A percentile compares a stretch with the other conserved stretches of the same genome.
Evolutionary conservation across 2,329 filamentous ascomycete species (phyloP).

Genomic region (Berkeleyomyces rouxiae): DNA sequence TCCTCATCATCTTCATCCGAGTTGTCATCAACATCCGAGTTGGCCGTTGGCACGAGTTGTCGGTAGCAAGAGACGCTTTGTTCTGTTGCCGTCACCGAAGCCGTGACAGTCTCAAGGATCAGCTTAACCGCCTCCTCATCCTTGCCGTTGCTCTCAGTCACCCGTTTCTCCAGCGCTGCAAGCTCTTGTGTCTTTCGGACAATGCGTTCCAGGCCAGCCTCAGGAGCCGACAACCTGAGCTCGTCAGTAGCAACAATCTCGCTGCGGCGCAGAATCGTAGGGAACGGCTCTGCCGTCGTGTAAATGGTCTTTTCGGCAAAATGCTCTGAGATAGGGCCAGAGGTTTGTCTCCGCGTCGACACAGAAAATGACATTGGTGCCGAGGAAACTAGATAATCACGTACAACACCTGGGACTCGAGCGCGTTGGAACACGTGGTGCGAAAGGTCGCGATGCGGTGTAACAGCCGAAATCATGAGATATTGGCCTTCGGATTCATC

Average conservation of each 20-base stretch:
- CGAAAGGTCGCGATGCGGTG: slow-evolving; percentile 60
- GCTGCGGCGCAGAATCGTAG: slow-evolving; percentile 74
- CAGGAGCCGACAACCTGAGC: slow-evolving; percentile 52
- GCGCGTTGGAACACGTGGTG: slow-evolving; percentile 79
- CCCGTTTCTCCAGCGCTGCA: slow-evolving; percentile 54
- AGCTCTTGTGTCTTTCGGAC: slow-evolving; percentile 83
- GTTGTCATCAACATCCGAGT: slow-evolving; percentile 22
- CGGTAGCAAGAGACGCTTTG: slow-evolving; percentile 66
- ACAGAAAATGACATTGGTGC: slow-evolving; percentile 65
- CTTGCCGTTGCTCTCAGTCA: slow-evolving; percentile 38
- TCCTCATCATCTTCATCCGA: slow-evolving; percentile 19
- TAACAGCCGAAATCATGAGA: slow-evolving; percentile 65
- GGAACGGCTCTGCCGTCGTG: slow-evolving; percentile 71
- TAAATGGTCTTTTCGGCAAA: slow-evolving; percentile 73
- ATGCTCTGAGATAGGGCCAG: slow-evolving; percentile 53
- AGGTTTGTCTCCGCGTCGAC: slow-evolving; percentile 53
- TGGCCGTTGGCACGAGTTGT: slow-evolving; percentile 44
- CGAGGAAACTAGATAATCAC: slow-evolving; percentile 72
- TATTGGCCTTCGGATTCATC: slow-evolving; percentile 86
- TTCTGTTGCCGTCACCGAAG: slow-evolving; percentile 62
- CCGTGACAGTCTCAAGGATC: slow-evolving; percentile 58
- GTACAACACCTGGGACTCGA: slow-evolving; percentile 64
- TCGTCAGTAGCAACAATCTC: slow-evolving; percentile 60
- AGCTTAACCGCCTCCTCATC: slow-evolving; percentile 52
- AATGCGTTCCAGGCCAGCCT: slow-evolving; percentile 82